phyloP scores from a whole-genome alignment of 139 green algal genomes.

The Chlamydomonas sp. region DNA sequence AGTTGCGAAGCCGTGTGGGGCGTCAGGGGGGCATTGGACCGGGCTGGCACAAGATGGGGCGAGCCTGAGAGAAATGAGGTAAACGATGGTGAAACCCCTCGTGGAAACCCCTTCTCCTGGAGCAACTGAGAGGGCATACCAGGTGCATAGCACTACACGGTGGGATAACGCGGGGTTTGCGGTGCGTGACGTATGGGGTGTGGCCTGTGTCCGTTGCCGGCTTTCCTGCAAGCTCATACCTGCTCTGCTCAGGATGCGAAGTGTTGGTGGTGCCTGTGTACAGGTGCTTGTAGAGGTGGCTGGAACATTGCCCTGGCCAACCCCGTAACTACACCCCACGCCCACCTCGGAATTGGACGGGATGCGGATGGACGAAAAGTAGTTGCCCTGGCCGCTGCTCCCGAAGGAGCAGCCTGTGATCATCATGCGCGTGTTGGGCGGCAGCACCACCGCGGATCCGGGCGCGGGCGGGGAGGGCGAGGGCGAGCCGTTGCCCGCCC shows the following conservation, averaged over 20 bases:
- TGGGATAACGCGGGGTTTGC: background rate
- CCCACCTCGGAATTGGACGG: slow-evolving; percentile 39
- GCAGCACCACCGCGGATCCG: slow-evolving; percentile 40
- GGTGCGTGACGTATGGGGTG: too few relatives aligned
- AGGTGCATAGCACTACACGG: background rate
- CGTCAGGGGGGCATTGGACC: background rate
- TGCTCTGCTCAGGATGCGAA: too few relatives aligned
- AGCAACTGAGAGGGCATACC: background rate
- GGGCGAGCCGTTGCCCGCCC: background rate
- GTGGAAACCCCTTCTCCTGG: background rate
- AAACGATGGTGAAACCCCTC: too few relatives aligned
- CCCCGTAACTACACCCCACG: background rate
- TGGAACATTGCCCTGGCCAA: background rate
- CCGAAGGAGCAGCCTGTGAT: slow-evolving; percentile 49
- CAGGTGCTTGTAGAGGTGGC: background rate
- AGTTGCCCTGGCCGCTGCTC: background rate
- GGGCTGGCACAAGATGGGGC: background rate
- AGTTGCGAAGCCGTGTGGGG: too few relatives aligned
- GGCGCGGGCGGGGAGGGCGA: background rate
- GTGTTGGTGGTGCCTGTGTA: too few relatives aligned
- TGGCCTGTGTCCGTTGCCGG: too few relatives aligned
- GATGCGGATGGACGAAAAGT: slow-evolving; percentile 42
- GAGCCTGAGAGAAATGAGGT: background rate
- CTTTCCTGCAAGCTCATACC: too few relatives aligned
- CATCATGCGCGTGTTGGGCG: slow-evolving; percentile 31